A percentile compares a stretch with the other conserved stretches of the same genome.
These are phyloP conservation scores for Kluyveromyces marxianus DNA, from an alignment of 1,139 yeast genomes.

Conservation along the genomic window DNA sequence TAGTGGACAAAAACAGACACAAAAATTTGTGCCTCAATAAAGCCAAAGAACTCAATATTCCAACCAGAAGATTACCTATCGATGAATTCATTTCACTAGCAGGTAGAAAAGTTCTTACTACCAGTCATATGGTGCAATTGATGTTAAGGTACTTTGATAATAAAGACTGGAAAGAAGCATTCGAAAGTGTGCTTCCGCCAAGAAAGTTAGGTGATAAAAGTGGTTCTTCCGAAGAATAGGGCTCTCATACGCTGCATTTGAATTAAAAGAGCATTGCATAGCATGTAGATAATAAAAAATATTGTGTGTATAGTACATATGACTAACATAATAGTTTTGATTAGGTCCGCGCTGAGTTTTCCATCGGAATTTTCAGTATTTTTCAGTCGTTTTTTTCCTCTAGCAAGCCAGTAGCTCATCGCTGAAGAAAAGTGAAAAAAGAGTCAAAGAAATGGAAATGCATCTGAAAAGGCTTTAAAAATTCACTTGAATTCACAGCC, in stretches of 20 bases:
- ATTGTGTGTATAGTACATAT: background rate
- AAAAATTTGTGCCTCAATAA: slow-evolving; percentile 74
- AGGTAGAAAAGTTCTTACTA: slow-evolving; percentile 85
- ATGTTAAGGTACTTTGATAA: slow-evolving; percentile 73
- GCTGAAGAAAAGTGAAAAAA: background rate
- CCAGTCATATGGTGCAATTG: slow-evolving; percentile 88
- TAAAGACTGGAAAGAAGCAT: slow-evolving; percentile 79
- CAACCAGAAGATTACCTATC: slow-evolving; percentile 78
- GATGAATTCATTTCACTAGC: slow-evolving; percentile 75
- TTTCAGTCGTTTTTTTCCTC: background rate
- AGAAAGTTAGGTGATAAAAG: slow-evolving; percentile 44
- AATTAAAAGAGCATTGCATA: too few species aligned
- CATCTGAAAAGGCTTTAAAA: too few species aligned
- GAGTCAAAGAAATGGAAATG: too few species aligned
- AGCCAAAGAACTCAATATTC: slow-evolving; percentile 65
- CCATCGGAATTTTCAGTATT: background rate
- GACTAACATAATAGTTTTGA: background rate
- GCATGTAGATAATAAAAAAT: too few species aligned
- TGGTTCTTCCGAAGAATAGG: too few species aligned
- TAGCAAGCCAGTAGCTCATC: background rate
- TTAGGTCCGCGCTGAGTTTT: background rate
- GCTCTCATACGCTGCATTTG: too few species aligned
- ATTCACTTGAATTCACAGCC: too few species aligned
- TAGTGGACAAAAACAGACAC: slow-evolving; percentile 91
- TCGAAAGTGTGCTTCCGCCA: slow-evolving; percentile 75